A percentile compares a stretch with the other conserved stretches of the same genome.
phyloP scores from a whole-genome alignment of 2,329 filamentous ascomycete genomes.

The Westerdykella ornata region DNA sequence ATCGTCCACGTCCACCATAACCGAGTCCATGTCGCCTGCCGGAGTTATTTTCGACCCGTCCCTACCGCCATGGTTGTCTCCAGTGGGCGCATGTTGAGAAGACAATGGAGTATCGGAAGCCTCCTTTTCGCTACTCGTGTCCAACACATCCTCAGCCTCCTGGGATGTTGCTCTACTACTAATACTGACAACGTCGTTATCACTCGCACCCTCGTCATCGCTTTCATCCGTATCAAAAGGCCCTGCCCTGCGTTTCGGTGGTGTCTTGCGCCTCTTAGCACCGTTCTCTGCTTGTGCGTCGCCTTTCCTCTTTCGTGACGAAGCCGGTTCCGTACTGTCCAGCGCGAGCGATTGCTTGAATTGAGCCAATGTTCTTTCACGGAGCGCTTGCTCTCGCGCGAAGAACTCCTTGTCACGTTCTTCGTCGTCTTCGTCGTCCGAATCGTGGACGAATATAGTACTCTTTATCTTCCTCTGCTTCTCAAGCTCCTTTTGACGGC shows the following conservation, averaged over 20 bases:
- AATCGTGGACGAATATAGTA: conserved; percentile 69
- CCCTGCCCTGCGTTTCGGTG: conserved; percentile 21
- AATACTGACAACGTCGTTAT: conserved; percentile 14
- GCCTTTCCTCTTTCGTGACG: conserved; percentile 32
- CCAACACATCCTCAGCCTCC: conserved; percentile 9
- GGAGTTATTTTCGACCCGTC: conserved; percentile 7
- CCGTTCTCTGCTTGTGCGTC: conserved; percentile 15
- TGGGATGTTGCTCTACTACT: conserved; percentile 27
- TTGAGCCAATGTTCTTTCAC: conserved; percentile 50
- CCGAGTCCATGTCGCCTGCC: conserved; percentile 13
- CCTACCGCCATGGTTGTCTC: conserved; percentile 9
- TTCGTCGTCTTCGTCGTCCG: conserved; percentile 80
- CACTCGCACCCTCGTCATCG: conserved; percentile 12
- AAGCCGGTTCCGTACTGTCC: conserved; percentile 31
- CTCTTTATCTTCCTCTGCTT: conserved; percentile 78
- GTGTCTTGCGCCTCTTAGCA: conserved; percentile 29
- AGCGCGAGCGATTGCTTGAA: conserved; percentile 44
- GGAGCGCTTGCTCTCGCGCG: conserved; percentile 61
- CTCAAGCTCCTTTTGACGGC: conserved; percentile 64
- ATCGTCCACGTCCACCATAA: conserved; percentile 24
- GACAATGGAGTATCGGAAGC: conserved; percentile 38
- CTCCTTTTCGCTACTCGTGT: conserved; percentile 26
- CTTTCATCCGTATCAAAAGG: conserved; percentile 26
- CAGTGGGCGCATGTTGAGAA: conserved; percentile 26
- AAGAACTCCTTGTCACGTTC: conserved; percentile 72